Conservation (phyloP, 2,329 filamentous ascomycete species). For the Colletotrichum graminicola region DNA sequence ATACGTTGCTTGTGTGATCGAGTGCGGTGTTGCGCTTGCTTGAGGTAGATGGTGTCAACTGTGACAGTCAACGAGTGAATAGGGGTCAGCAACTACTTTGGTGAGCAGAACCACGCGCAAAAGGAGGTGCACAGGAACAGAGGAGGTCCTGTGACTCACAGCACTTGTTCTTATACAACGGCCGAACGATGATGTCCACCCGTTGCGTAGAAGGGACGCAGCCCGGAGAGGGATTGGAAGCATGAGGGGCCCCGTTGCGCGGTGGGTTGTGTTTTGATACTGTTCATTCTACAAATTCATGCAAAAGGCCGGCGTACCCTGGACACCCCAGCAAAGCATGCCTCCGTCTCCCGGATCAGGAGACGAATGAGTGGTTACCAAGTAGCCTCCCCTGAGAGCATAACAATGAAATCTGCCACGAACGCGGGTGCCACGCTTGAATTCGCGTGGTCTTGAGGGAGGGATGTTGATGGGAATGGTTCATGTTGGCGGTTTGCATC, state of each 20-base stretch:
- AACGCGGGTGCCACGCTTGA: conserved; percentile 37
- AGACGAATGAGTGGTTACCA: conserved; percentile 1
- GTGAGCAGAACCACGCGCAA: conserved; percentile 27
- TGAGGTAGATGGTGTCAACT: neutral
- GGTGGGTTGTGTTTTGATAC: conserved; percentile 34
- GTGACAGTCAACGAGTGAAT: conserved; percentile 31
- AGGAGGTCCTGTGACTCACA: neutral
- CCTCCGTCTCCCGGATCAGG: conserved; percentile 3
- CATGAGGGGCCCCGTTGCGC: conserved; percentile 17
- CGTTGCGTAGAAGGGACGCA: conserved; percentile 2
- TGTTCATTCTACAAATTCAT: conserved; percentile 44
- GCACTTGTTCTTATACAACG: conserved; percentile 28
- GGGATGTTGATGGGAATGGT: conserved; percentile 32
- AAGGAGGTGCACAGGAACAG: neutral
- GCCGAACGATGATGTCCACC: conserved; percentile 10
- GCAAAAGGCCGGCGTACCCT: conserved; percentile 40
- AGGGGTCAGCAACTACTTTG: conserved; percentile 28
- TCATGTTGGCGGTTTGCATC: conserved; percentile 24
- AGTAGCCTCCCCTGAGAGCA: conserved; percentile 9
- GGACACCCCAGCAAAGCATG: conserved; percentile 30
- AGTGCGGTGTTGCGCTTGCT: neutral
- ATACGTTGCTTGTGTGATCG: neutral
- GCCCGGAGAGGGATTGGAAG: conserved; percentile 30
- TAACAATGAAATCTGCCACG: conserved; percentile 30
- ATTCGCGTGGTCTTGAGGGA: conserved; percentile 30